Conservation (phyloP, 2,329 filamentous ascomycete species). For the Westerdykella sp. region DNA sequence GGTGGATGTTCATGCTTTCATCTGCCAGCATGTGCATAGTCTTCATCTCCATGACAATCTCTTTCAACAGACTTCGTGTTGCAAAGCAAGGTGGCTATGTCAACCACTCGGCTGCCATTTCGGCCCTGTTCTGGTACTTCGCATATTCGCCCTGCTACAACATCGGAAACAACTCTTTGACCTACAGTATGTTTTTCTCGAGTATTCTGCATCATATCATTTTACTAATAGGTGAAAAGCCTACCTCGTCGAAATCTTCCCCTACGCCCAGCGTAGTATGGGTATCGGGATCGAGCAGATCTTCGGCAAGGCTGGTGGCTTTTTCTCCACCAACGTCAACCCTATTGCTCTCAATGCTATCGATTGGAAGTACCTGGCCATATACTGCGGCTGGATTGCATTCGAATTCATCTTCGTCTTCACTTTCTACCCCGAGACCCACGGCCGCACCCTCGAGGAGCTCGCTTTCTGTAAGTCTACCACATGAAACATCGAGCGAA, state of each 20-base stretch:
- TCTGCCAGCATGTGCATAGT: conserved; percentile 46
- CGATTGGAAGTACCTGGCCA: conserved; percentile 50
- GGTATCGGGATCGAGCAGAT: conserved; percentile 55
- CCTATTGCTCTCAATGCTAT: conserved; percentile 54
- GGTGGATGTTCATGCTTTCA: conserved; percentile 44
- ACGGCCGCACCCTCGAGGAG: conserved; percentile 52
- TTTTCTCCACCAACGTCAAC: conserved; percentile 48
- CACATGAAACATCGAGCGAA: not conserved
- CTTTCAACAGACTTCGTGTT: conserved; percentile 34
- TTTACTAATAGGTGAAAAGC: conserved; percentile 51
- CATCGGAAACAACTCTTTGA: conserved; percentile 60
- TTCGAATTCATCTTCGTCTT: conserved; percentile 51
- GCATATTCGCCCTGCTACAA: conserved; percentile 56
- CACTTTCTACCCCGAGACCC: conserved; percentile 58
- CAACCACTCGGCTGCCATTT: conserved; percentile 34
- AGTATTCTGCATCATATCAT: conserved; percentile 42
- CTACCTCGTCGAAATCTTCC: conserved; percentile 49
- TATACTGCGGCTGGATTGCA: conserved; percentile 52
- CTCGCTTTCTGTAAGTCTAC: conserved; percentile 45
- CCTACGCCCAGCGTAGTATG: conserved; percentile 49
- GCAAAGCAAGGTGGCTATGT: conserved; percentile 17
- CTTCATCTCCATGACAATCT: conserved; percentile 54
- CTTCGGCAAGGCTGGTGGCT: conserved; percentile 46
- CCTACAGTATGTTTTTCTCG: conserved; percentile 42
- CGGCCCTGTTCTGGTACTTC: conserved; percentile 55